phyloP scores from a whole-genome alignment of 352 stramenopile species.

The Phytophthora vignae region DNA sequence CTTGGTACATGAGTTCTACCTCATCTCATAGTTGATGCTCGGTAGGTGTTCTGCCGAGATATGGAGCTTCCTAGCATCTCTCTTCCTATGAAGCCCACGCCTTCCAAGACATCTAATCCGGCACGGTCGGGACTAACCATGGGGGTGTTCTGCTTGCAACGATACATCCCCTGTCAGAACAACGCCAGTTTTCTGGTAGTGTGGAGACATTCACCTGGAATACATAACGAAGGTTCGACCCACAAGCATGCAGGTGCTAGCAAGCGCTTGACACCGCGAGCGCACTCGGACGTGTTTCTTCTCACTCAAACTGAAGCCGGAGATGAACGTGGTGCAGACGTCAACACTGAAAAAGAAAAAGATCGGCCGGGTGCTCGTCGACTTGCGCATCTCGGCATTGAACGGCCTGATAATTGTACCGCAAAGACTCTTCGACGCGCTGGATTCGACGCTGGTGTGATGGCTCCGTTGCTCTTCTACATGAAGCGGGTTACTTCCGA shows the following conservation, averaged over 20 bases:
- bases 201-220: constrained; percentile 37
- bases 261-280: constrained; percentile 13
- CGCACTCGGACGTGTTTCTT: constrained; percentile 30
- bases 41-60: constrained; percentile 44
- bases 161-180: constrained; percentile 38
- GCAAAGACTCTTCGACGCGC: constrained; percentile 28
- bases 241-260: neutral
- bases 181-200: constrained; percentile 50
- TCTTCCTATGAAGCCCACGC: constrained; percentile 3
- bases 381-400: constrained; percentile 24
- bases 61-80: constrained; percentile 45
- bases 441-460: constrained; percentile 53
- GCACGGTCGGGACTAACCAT: constrained; percentile 13
- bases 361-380: neutral
- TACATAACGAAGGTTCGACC: neutral
- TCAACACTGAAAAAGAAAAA: neutral
- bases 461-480: constrained; percentile 55
- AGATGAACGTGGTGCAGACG: neutral
- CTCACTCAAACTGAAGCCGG: constrained; percentile 9
- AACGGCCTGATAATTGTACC: constrained; percentile 11
- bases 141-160: constrained; percentile 56
- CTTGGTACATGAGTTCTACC: neutral
- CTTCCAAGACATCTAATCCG: neutral
- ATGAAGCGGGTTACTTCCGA: constrained; percentile 68
- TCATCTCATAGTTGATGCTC: neutral